Base-by-base conservation (phyloP, 2,329 filamentous ascomycete genomes). In the Aureobasidium zeae region DNA sequence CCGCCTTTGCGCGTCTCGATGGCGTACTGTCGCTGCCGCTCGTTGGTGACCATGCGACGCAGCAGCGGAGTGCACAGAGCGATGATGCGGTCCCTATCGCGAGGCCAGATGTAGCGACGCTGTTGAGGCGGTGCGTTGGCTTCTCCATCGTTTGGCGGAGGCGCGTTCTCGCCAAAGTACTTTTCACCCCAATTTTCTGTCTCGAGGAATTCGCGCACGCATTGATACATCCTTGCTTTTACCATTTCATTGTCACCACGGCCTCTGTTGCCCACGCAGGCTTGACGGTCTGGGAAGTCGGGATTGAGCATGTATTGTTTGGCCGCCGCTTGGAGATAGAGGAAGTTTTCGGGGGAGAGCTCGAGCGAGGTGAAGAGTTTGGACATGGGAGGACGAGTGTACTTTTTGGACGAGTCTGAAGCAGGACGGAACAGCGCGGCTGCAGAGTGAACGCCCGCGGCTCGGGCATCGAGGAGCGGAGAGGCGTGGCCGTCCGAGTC, bases 31-130 rank as follows among this genome's bases (percentile, higher is more conserved):
- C 73, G 63, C 53, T 77, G 73, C 17, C 73, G 63, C 54, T 77
- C 74, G 47, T 77, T 77, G 12, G 73, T 76, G 10, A 77, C 72
- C 72, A 77, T 76, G 17, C 73, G 63, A 45, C 73, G 59, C 47
- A 77, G 60, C 33, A 77, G 55, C 10, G 73, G 73, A 48, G 72
- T 76, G n/a, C 75, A 68, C 16, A 74, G 58, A n/a, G 68, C 64
- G 29, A 77, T 71, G 37, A 77, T 73, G 48, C 70, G 69, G 45
- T 73, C 70, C 37, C 67, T 66, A 50, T 77, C 72, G 34, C 63
- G 61, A 3, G 74, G 73, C 73, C 73, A 77, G 11, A 70, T 57
- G 44, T 72, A 62, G 6, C 64, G 64, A 30, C 67, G 54, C 5
- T 20, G 39, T 38, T 47, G 45, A 35, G 31, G 37, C 5, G 26